phyloP scores from a whole-genome alignment of 2,329 filamentous ascomycete genomes.

The Tolypocladium ovalisporum region DNA sequence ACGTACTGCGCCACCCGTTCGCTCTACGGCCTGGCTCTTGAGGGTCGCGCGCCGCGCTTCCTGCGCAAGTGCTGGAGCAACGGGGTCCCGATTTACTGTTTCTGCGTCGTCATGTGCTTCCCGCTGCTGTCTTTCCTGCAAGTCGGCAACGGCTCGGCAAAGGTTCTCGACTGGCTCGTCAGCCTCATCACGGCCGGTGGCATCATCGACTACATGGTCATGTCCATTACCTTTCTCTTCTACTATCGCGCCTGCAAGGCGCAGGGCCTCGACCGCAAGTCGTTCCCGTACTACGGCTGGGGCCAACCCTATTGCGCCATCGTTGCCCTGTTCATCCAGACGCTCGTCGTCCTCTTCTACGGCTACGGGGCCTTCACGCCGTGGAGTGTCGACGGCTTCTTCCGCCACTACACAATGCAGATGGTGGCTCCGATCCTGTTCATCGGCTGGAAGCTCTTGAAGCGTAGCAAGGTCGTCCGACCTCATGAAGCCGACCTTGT shows the following conservation, averaged over 20 bases:
- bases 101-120: constrained; percentile 41
- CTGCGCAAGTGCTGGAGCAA: constrained; percentile 47
- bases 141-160: constrained; percentile 33
- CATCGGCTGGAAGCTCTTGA: constrained; percentile 51
- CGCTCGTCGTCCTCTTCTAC: constrained; percentile 35
- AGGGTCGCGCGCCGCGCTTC: constrained; percentile 38
- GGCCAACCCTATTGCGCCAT: constrained; percentile 49
- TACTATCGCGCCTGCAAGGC: constrained; percentile 41
- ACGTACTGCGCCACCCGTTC: constrained; percentile 40
- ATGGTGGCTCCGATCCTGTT: constrained; percentile 43
- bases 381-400: constrained; percentile 37
- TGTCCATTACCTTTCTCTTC: constrained; percentile 32
- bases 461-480: constrained; percentile 43
- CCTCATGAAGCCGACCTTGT: constrained; percentile 47
- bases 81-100: constrained; percentile 51
- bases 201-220: constrained; percentile 52
- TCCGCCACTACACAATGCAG: constrained; percentile 47
- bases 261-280: constrained; percentile 39
- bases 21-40: constrained; percentile 37
- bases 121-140: constrained; percentile 42
- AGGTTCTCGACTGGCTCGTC: constrained; percentile 42
- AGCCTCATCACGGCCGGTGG: constrained; percentile 46
- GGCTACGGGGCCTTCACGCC: constrained; percentile 42
- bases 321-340: constrained; percentile 30
- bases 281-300: constrained; percentile 45